Percentiles rank a stretch among this genome's conserved stretches.
Evolutionary conservation across 495 filamentous ascomycete species (phyloP).

Genomic region (Neurospora sp.): DNA sequence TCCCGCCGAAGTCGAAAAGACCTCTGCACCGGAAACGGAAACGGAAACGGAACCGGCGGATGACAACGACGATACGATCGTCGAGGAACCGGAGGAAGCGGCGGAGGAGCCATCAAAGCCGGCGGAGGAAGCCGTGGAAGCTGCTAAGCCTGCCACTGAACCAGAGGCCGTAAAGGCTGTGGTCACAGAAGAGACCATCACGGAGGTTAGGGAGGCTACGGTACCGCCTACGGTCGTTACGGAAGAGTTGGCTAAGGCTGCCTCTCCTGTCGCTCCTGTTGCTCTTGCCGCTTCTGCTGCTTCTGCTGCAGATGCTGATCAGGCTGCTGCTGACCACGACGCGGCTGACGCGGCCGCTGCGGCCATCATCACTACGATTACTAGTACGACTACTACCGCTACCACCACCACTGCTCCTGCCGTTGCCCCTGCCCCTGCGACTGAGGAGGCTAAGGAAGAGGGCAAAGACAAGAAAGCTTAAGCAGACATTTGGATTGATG

Average conservation of each 20-base stretch:
- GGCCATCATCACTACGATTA: neutral
- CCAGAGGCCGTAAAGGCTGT: neutral
- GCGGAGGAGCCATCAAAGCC: neutral
- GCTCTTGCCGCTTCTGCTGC: neutral
- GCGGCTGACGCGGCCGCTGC: neutral
- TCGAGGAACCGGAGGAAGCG: neutral
- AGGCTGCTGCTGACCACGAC: neutral
- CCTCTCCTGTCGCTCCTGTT: neutral
- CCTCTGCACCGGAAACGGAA: neutral
- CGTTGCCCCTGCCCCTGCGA: neutral
- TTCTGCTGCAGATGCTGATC: neutral
- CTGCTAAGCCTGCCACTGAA: neutral
- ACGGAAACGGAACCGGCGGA: neutral
- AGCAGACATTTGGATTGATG: neutral
- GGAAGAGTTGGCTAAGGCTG: neutral
- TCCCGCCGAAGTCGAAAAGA: neutral
- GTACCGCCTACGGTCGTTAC: neutral
- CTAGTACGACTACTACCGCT: neutral
- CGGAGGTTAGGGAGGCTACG: neutral
- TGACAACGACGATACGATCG: neutral
- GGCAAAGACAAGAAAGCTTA: neutral
- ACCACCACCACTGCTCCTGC: neutral
- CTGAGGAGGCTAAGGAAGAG: neutral
- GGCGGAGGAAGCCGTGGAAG: neutral
- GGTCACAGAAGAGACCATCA: neutral